These are phyloP conservation scores for Ceratocystis papillata DNA, from an alignment of 2,329 filamentous ascomycete species.

Conservation along the genomic window DNA sequence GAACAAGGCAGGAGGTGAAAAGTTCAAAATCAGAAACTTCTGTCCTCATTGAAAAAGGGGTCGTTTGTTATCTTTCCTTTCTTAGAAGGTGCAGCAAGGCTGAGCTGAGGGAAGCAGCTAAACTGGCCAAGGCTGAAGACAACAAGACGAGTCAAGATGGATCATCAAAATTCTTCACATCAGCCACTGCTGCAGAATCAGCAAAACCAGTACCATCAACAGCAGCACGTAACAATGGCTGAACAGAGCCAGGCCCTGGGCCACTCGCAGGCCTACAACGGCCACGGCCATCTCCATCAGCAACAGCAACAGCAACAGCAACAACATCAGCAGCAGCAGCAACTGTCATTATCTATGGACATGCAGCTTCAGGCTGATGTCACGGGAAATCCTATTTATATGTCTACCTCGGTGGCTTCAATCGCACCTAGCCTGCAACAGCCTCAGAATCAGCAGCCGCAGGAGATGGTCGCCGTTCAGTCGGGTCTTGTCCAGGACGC, in stretches of 20 bases:
- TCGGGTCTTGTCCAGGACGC: background rate
- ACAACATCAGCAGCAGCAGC: background rate
- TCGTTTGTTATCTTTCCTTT: background rate
- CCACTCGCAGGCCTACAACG: background rate
- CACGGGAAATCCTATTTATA: constrained; percentile 19
- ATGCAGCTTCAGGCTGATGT: constrained; percentile 19
- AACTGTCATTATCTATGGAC: constrained; percentile 10
- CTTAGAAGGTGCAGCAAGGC: background rate
- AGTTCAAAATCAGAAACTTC: background rate
- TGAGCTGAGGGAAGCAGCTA: background rate
- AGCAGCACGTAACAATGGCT: background rate
- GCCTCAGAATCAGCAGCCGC: background rate
- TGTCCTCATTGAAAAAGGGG: background rate
- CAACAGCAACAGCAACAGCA: background rate
- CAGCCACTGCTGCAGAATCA: background rate
- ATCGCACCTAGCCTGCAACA: background rate
- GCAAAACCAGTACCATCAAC: background rate
- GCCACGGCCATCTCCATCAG: background rate
- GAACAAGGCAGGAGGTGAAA: background rate
- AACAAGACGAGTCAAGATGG: background rate
- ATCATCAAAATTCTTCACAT: background rate
- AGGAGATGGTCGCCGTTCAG: constrained; percentile 7
- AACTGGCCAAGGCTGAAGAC: background rate
- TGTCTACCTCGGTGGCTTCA: background rate
- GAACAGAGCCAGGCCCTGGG: background rate